These are phyloP conservation scores for Rhododendron ovatum DNA, from an alignment of 148 eudicot genomes.

Conservation along the genomic window DNA sequence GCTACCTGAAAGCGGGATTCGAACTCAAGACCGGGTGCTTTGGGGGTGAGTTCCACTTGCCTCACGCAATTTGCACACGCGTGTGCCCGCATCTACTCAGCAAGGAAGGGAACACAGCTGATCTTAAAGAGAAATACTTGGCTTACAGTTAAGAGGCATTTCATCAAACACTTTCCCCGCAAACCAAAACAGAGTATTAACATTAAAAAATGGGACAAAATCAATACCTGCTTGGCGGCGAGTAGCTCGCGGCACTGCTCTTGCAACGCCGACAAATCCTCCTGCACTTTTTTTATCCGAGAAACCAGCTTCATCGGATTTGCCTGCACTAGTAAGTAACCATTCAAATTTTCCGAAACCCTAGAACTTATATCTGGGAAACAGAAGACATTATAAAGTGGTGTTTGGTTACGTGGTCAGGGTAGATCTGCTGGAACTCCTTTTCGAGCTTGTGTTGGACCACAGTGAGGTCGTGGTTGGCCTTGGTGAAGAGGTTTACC, in stretches of 20 bases:
- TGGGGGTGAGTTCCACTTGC: not conserved
- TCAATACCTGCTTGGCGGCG: constrained; percentile 79
- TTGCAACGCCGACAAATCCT: constrained; percentile 59
- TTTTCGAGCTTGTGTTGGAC: constrained; percentile 66
- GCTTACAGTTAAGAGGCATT: not conserved
- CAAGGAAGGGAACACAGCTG: not conserved
- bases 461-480: constrained; percentile 56
- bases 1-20: too few relatives aligned
- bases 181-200: not conserved
- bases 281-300: constrained; percentile 74
- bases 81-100: not conserved
- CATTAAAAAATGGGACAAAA: not conserved
- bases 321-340: constrained; percentile 45
- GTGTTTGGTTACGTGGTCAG: constrained; percentile 48
- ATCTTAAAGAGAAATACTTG: not conserved
- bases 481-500: constrained; percentile 41
- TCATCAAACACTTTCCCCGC: not conserved
- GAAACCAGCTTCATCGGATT: constrained; percentile 86
- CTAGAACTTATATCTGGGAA: not conserved
- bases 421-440: constrained; percentile 69
- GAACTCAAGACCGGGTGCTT: too few relatives aligned
- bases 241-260: constrained; percentile 88
- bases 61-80: not conserved
- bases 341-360: not conserved
- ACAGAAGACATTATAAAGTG: not conserved